Evolutionary conservation across 192 early-diverging fungal species (phyloP).

Genomic region (Coemansia umbellata): DNA sequence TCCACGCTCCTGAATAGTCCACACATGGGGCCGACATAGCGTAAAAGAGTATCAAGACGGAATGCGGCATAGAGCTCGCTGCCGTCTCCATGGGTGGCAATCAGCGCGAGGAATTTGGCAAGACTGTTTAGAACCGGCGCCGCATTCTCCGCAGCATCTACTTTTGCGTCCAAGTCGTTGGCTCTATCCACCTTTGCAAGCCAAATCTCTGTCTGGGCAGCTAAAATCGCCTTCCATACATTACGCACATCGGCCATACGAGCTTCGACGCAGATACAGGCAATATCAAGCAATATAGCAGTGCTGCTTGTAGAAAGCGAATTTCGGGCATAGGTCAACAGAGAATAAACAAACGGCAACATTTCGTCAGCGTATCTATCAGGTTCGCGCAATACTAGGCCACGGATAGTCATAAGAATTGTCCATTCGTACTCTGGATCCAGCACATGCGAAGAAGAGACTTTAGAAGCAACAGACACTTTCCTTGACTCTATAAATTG

Average conservation of each 20-base stretch:
- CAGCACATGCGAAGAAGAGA: neutral
- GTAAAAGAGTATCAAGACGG: slow-evolving; percentile 11
- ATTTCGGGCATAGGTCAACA: slow-evolving; percentile 15
- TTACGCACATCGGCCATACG: slow-evolving; percentile 21
- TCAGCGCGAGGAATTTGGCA: slow-evolving; percentile 14
- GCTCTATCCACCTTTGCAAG: neutral
- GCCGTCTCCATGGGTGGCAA: slow-evolving; percentile 19
- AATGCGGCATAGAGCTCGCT: slow-evolving; percentile 22
- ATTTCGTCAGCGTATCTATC: slow-evolving; percentile 30
- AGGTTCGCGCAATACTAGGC: slow-evolving; percentile 13
- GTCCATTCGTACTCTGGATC: slow-evolving; percentile 33
- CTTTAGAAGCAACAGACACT: neutral
- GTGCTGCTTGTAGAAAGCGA: slow-evolving; percentile 9
- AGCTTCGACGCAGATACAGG: slow-evolving; percentile 15
- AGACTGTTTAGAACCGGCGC: slow-evolving; percentile 3
- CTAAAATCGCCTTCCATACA: slow-evolving; percentile 22
- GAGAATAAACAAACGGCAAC: slow-evolving; percentile 20
- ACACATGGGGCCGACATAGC: neutral
- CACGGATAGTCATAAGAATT: slow-evolving; percentile 20
- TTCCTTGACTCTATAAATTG: slow-evolving; percentile 29
- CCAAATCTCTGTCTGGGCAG: slow-evolving; percentile 12
- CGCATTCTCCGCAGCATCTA: neutral
- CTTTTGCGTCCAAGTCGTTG: neutral
- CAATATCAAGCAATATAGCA: slow-evolving; percentile 20
- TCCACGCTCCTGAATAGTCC: neutral